Percentiles rank a stretch among this genome's conserved stretches.
phyloP scores from a whole-genome alignment of 2,329 filamentous ascomycete genomes.

The Podosphaera fusca region DNA sequence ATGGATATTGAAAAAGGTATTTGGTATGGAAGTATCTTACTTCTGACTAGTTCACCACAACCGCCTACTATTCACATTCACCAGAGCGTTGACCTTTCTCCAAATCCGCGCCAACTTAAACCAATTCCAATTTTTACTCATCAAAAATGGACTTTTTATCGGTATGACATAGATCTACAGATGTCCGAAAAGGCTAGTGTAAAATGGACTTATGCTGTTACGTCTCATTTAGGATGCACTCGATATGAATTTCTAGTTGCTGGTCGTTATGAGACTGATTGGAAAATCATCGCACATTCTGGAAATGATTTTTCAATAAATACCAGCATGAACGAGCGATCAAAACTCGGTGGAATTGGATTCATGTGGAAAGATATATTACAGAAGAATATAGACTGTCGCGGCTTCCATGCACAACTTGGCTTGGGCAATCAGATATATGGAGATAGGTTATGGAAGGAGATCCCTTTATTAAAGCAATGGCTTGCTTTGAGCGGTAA shows the following conservation, averaged over 20 bases:
- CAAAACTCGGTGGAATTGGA: constrained; percentile 66
- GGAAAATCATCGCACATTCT: constrained; percentile 89
- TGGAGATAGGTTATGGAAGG: constrained; percentile 86
- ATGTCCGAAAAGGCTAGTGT: constrained; percentile 67
- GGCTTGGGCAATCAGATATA: constrained; percentile 90
- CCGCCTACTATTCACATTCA: constrained; percentile 94
- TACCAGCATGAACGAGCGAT: constrained; percentile 66
- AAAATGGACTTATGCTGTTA: constrained; percentile 96
- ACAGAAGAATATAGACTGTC: constrained; percentile 89
- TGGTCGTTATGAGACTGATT: constrained; percentile 69
- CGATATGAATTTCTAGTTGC: constrained; percentile 93
- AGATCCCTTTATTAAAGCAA: constrained; percentile 78
- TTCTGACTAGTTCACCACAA: constrained; percentile 76
- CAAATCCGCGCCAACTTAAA: constrained; percentile 72
- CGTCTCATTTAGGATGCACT: constrained; percentile 90
- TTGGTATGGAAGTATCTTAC: constrained; percentile 83
- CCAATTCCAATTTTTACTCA: constrained; percentile 68
- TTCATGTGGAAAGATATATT: constrained; percentile 99
- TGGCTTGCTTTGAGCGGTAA: constrained; percentile 88
- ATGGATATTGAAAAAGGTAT: constrained; percentile 83
- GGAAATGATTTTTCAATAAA: constrained; percentile 87
- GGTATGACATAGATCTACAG: constrained; percentile 71
- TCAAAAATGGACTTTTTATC: constrained; percentile 87
- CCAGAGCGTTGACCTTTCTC: constrained; percentile 69
- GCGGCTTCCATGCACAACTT: constrained; percentile 84